phyloP scores from a whole-genome alignment of 345 rosid species.

The Eucalyptus lansdowneana region DNA sequence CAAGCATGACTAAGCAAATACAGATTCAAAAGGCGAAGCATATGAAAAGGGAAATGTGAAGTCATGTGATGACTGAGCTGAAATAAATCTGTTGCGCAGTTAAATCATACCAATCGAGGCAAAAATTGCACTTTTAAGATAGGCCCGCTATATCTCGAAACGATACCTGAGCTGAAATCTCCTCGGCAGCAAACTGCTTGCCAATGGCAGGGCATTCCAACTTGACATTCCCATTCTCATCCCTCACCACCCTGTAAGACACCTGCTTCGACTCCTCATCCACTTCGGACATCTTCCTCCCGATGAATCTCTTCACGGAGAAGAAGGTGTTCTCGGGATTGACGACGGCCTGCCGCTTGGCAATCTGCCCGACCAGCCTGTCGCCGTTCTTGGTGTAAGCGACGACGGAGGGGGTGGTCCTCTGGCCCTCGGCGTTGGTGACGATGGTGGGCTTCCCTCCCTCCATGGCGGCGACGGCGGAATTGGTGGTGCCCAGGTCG shows the following conservation, averaged over 20 bases:
- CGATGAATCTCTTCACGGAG: slow-evolving; percentile 96
- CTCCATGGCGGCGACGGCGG: slow-evolving; percentile 99
- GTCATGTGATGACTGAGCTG: not conserved
- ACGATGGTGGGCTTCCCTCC: slow-evolving; percentile 98
- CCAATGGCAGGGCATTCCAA: slow-evolving; percentile 89
- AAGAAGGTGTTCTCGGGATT: slow-evolving; percentile 97
- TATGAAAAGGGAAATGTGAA: not conserved
- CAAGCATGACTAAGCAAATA: not conserved
- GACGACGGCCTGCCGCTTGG: slow-evolving; percentile 95
- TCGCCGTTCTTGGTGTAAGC: slow-evolving; percentile 91
- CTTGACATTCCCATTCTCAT: slow-evolving; percentile 92
- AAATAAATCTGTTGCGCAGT: not conserved
- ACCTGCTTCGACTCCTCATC: slow-evolving; percentile 96
- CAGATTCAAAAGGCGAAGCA: not conserved
- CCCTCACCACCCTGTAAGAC: slow-evolving; percentile 71
- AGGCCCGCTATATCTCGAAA: not conserved
- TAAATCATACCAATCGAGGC: not conserved
- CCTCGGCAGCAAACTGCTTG: slow-evolving; percentile 93
- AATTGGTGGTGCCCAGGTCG: slow-evolving; percentile 93
- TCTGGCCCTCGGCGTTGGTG: slow-evolving; percentile 91
- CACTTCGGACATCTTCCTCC: slow-evolving; percentile 95
- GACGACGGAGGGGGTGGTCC: slow-evolving; percentile 96
- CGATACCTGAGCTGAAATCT: slow-evolving; percentile 94
- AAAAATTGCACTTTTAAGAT: not conserved
- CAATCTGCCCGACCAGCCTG: slow-evolving; percentile 92